phyloP scores from a whole-genome alignment of 1,284 basidiomycete genomes.

The Rhizoctonia solani region DNA sequence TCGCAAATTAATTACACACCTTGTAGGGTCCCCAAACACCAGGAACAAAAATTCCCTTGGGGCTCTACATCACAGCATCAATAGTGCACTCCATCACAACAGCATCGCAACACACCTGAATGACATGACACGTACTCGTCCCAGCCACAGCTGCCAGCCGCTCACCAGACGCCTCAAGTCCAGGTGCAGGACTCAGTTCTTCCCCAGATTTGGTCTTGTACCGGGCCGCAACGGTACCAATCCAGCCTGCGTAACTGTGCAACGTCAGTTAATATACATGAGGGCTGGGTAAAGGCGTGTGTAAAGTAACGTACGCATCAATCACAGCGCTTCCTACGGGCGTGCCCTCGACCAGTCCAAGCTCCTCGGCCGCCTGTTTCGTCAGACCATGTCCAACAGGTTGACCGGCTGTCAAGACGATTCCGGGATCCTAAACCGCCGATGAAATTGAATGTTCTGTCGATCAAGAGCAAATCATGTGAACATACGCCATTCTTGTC shows the following conservation, averaged over 20 bases:
- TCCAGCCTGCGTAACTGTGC: constrained; percentile 92
- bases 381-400: constrained; percentile 88
- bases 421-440: constrained; percentile 37
- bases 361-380: constrained; percentile 76
- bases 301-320: constrained; percentile 69
- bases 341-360: constrained; percentile 87
- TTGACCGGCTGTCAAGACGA: constrained; percentile 87
- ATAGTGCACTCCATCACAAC: background rate
- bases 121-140: constrained; percentile 94
- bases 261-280: background rate
- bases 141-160: constrained; percentile 93
- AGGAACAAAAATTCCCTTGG: constrained; percentile 75
- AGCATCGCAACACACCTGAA: constrained; percentile 72
- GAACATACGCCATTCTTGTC: background rate
- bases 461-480: constrained; percentile 68
- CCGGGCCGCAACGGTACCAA: constrained; percentile 90
- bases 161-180: constrained; percentile 74
- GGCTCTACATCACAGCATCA: constrained; percentile 45
- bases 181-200: constrained; percentile 56
- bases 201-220: constrained; percentile 54
- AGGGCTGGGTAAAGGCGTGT: background rate
- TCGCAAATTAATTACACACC: constrained; percentile 56
- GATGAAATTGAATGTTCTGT: constrained; percentile 60
- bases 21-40: constrained; percentile 98
- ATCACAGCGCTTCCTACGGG: constrained; percentile 94